Evolutionary conservation across 2,329 filamentous ascomycete genomes (phyloP).

Genomic region (Talaromyces sp.): DNA sequence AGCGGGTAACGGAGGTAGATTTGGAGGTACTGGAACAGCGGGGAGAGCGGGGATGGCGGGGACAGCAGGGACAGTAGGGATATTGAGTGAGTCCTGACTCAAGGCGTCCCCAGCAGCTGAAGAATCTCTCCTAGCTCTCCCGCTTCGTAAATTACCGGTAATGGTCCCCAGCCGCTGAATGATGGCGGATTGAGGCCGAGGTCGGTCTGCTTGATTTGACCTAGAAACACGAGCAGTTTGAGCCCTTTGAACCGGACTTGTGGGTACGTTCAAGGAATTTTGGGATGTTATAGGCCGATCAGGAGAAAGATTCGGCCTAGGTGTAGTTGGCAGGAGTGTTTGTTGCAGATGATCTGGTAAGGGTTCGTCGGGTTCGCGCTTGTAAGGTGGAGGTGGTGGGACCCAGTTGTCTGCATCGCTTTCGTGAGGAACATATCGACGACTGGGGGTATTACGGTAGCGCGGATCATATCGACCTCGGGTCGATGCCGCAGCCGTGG

Average conservation of each 20-base stretch:
- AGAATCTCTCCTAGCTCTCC: constrained; percentile 22
- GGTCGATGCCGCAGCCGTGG: constrained; percentile 72
- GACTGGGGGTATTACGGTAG: constrained; percentile 25
- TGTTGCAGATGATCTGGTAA: constrained; percentile 42
- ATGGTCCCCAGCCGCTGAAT: constrained; percentile 33
- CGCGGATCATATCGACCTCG: constrained; percentile 66
- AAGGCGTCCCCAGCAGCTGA: constrained; percentile 9
- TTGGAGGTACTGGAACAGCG: not conserved
- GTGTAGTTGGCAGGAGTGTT: constrained; percentile 34
- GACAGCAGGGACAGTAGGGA: not conserved
- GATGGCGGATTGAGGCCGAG: constrained; percentile 29
- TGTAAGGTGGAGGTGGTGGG: constrained; percentile 78
- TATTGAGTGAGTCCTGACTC: constrained; percentile 11
- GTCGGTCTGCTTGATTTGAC: constrained; percentile 20
- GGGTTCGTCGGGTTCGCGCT: constrained; percentile 37
- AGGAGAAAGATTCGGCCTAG: not conserved
- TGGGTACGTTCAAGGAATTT: not conserved
- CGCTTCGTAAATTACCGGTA: constrained; percentile 23
- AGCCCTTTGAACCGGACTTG: constrained; percentile 21
- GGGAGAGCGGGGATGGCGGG: not conserved
- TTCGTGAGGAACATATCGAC: constrained; percentile 74
- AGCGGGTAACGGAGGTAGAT: not conserved
- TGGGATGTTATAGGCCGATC: constrained; percentile 13
- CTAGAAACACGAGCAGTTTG: constrained; percentile 31
- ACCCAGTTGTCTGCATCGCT: constrained; percentile 90